Percentiles rank a stretch among this genome's conserved stretches.
These are phyloP conservation scores for Nitzschia sp. DNA, from an alignment of 108 stramenopile genomes.

Conservation along the genomic window DNA sequence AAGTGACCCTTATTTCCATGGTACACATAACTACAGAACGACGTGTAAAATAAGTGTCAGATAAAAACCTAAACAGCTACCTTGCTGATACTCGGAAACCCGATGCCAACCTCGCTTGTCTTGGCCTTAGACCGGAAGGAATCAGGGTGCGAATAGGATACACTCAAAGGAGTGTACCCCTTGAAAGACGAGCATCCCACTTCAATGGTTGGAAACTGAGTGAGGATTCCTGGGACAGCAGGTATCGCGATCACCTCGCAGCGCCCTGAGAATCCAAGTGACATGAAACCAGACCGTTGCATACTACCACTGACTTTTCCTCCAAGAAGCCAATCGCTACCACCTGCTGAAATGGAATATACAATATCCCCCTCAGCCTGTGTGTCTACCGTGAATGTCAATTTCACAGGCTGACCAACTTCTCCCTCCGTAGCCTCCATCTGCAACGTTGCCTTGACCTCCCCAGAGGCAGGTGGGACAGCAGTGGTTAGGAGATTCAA, in stretches of 20 bases:
- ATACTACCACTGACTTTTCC: conserved; percentile 65
- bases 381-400: conserved; percentile 48
- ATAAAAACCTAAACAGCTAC: conserved; percentile 4
- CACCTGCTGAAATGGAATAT: conserved; percentile 53
- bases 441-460: conserved; percentile 41
- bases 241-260: conserved; percentile 67
- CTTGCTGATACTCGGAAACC: conserved; percentile 10
- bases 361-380: conserved; percentile 25
- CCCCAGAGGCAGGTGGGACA: conserved; percentile 5
- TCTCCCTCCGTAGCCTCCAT: conserved; percentile 47
- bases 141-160: conserved; percentile 5
- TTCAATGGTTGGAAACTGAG: conserved; percentile 38
- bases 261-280: conserved; percentile 19
- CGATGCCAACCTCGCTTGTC: conserved; percentile 25
- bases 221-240: conserved; percentile 49
- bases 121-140: conserved; percentile 18
- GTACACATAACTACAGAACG: too few relatives aligned
- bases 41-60: too few relatives aligned
- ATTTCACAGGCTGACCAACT: conserved; percentile 63
- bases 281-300: conserved; percentile 29
- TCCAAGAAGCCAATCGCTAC: conserved; percentile 62
- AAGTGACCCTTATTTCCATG: too few relatives aligned
- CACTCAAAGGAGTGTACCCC: conserved; percentile 12
- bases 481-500: conserved; percentile 37
- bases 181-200: background rate